These are phyloP conservation scores for Corymbia calophylla DNA, from an alignment of 441 rosid species.

Conservation along the genomic window DNA sequence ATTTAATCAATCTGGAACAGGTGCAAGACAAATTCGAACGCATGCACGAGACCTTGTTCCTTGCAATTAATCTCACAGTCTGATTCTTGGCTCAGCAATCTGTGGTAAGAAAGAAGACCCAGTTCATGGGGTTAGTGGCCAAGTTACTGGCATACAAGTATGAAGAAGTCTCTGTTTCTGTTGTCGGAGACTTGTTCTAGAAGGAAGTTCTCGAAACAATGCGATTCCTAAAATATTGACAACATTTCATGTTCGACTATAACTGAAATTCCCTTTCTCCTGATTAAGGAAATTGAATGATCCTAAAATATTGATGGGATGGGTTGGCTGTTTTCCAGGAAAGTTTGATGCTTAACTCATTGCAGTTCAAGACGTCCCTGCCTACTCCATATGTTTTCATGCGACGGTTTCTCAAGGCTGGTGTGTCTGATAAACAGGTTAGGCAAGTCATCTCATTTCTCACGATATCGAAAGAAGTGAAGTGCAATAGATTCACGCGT, in stretches of 20 bases:
- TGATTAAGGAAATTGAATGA: not conserved
- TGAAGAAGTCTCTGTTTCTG: constrained; percentile 88
- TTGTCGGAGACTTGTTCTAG: constrained; percentile 71
- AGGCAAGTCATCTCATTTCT: not conserved
- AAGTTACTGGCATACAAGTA: constrained; percentile 91
- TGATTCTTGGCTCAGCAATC: constrained; percentile 5
- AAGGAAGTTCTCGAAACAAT: constrained; percentile 79
- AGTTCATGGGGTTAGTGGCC: constrained; percentile 42
- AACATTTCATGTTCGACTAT: too few relatives aligned
- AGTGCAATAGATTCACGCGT: too few relatives aligned
- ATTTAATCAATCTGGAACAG: constrained; percentile 18
- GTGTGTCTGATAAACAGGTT: constrained; percentile 77
- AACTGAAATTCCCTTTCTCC: not conserved
- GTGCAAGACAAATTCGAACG: constrained; percentile 21
- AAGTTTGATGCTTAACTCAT: constrained; percentile 54
- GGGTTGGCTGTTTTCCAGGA: constrained; percentile 33
- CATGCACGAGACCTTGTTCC: too few relatives aligned
- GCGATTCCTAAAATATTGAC: not conserved
- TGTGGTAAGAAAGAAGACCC: constrained; percentile 77
- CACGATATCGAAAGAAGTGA: too few relatives aligned
- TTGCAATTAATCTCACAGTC: too few relatives aligned
- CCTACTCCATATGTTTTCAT: constrained; percentile 85
- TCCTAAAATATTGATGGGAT: too few relatives aligned
- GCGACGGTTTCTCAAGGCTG: constrained; percentile 77
- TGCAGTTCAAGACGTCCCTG: constrained; percentile 63